These are phyloP conservation scores for Aspergillus affinis DNA, from an alignment of 495 filamentous ascomycete species.

Conservation along the genomic window DNA sequence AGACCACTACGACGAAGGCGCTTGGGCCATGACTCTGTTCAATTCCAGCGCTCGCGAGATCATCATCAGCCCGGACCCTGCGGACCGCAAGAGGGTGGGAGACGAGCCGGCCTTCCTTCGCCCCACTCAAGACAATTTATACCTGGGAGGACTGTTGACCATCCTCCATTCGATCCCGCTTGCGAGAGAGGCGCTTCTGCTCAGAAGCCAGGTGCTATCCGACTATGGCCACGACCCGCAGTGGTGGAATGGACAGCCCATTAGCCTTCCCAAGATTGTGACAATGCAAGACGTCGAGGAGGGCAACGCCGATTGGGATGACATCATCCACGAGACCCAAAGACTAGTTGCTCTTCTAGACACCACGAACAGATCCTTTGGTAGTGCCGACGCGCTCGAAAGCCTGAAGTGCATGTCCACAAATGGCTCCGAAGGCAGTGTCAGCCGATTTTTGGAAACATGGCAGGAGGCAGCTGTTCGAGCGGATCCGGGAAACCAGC, in stretches of 20 bases:
- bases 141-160: slow-evolving; percentile 68
- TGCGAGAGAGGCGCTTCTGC: slow-evolving; percentile 71
- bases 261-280: slow-evolving; percentile 59
- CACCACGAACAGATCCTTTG: slow-evolving; percentile 75
- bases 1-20: slow-evolving; percentile 64
- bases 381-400: slow-evolving; percentile 62
- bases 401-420: slow-evolving; percentile 42
- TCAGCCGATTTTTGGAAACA: slow-evolving; percentile 37
- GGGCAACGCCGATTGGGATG: slow-evolving; percentile 41
- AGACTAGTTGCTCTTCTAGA: slow-evolving; percentile 88
- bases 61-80: slow-evolving; percentile 57
- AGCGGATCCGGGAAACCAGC: slow-evolving; percentile 39
- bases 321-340: slow-evolving; percentile 56
- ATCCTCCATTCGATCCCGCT: slow-evolving; percentile 85
- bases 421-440: slow-evolving; percentile 32
- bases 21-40: slow-evolving; percentile 74
- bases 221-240: slow-evolving; percentile 70
- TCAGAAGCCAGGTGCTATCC: slow-evolving; percentile 44
- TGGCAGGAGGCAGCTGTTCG: slow-evolving; percentile 45
- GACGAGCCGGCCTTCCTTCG: slow-evolving; percentile 71
- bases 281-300: slow-evolving; percentile 44
- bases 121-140: slow-evolving; percentile 56
- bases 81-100: slow-evolving; percentile 57
- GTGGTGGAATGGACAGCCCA: slow-evolving; percentile 81
- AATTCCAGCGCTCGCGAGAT: slow-evolving; percentile 57